These are phyloP conservation scores for Populus simonii DNA, from an alignment of 345 rosid genomes.

Conservation along the genomic window DNA sequence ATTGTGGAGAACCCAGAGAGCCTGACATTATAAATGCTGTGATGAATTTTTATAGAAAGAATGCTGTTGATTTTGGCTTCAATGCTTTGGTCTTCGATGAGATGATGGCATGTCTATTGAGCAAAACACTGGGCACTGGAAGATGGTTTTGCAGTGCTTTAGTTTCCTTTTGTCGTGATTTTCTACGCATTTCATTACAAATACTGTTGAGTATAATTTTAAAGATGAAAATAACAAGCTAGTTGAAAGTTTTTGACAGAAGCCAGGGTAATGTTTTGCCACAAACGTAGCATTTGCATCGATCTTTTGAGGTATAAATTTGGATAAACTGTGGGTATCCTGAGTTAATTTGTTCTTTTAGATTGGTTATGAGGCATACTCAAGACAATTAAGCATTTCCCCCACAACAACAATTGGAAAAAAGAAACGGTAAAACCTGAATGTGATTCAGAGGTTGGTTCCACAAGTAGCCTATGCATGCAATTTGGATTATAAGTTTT, in stretches of 20 bases:
- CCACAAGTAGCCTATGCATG: background rate
- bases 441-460: background rate
- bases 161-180: conserved; percentile 14
- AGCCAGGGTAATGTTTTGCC: background rate
- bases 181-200: conserved; percentile 6
- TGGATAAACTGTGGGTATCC: background rate
- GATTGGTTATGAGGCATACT: background rate
- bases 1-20: conserved; percentile 79
- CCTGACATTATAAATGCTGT: conserved; percentile 59
- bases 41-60: conserved; percentile 1
- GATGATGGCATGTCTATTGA: conserved; percentile 5
- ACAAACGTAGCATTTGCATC: background rate
- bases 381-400: background rate
- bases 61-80: conserved; percentile 7
- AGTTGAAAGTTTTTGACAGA: conserved; percentile 6
- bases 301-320: background rate
- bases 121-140: conserved; percentile 16
- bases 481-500: background rate
- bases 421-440: background rate
- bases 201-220: conserved; percentile 1
- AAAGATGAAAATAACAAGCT: conserved; percentile 20
- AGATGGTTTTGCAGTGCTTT: conserved; percentile 13
- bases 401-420: background rate
- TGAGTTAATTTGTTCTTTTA: background rate
- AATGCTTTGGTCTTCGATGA: background rate